Evolutionary conservation across 768 basidiomycete genomes (phyloP).

Genomic region (Nidularia pulvinata): DNA sequence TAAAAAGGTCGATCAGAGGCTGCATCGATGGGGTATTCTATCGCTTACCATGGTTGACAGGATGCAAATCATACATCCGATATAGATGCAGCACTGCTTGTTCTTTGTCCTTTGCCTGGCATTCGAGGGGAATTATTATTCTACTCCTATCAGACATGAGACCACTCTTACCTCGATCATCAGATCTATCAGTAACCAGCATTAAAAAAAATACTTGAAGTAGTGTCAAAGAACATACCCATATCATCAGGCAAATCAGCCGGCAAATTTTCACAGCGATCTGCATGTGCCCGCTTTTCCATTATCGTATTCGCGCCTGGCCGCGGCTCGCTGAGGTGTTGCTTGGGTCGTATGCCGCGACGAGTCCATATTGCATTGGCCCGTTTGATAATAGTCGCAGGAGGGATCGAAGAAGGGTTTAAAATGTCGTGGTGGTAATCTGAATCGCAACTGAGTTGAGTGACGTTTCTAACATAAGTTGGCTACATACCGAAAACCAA

Average conservation of each 20-base stretch:
- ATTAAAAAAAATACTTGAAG: slow-evolving; percentile 5
- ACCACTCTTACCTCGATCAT: slow-evolving; percentile 71
- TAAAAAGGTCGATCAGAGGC: slow-evolving; percentile 9
- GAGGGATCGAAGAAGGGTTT: slow-evolving; percentile 57
- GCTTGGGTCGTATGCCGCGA: slow-evolving; percentile 86
- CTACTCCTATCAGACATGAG: not conserved
- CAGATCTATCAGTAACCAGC: slow-evolving; percentile 46
- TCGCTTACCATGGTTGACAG: slow-evolving; percentile 56
- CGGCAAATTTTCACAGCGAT: slow-evolving; percentile 74
- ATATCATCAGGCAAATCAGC: slow-evolving; percentile 65
- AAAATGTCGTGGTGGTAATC: slow-evolving; percentile 88
- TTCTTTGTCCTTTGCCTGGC: slow-evolving; percentile 84
- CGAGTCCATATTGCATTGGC: slow-evolving; percentile 73
- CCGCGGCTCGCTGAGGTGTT: slow-evolving; percentile 92
- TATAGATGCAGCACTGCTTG: slow-evolving; percentile 90
- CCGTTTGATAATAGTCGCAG: slow-evolving; percentile 66
- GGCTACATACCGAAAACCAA: slow-evolving; percentile 54
- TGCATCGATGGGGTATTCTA: slow-evolving; percentile 2
- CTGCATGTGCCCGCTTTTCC: slow-evolving; percentile 87
- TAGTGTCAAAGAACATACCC: slow-evolving; percentile 32
- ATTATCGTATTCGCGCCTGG: slow-evolving; percentile 81
- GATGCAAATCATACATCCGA: slow-evolving; percentile 70
- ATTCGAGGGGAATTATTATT: not conserved
- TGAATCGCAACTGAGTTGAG: slow-evolving; percentile 8
- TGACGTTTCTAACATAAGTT: not conserved